A percentile compares a stretch with the other conserved stretches of the same genome.
These are phyloP conservation scores for Saposhnikovia divaricata DNA, from an alignment of 129 eudicot genomes.

Conservation along the genomic window DNA sequence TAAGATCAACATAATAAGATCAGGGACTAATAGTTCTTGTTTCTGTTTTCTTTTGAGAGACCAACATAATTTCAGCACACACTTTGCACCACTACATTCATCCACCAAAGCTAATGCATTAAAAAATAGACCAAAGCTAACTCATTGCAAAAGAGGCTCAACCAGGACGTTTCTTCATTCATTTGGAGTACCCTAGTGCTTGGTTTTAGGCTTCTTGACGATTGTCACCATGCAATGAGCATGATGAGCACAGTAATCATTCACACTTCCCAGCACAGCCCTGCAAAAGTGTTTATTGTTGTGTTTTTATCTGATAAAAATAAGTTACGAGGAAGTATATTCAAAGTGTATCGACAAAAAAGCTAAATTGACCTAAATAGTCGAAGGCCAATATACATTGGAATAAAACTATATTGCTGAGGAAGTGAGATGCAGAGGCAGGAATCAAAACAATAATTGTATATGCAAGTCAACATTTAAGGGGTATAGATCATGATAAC, in stretches of 20 bases:
- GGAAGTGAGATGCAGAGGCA: neutral
- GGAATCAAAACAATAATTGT: too few relatives aligned
- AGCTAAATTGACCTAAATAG: neutral
- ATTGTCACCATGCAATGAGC: constrained; percentile 91
- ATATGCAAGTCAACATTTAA: too few relatives aligned
- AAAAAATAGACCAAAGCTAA: neutral
- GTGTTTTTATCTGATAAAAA: neutral
- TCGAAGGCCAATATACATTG: too few relatives aligned
- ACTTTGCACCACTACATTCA: neutral
- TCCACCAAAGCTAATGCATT: neutral
- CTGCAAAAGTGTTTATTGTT: constrained; percentile 26
- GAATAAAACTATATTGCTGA: too few relatives aligned
- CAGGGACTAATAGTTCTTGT: too few relatives aligned
- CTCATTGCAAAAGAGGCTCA: neutral
- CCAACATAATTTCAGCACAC: neutral
- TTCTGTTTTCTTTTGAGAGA: neutral
- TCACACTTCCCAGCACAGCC: constrained; percentile 92
- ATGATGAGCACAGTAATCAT: constrained; percentile 86
- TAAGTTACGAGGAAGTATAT: neutral
- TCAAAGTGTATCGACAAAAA: neutral
- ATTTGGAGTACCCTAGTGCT: constrained; percentile 30
- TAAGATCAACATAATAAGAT: too few relatives aligned
- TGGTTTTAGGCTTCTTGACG: constrained; percentile 78
- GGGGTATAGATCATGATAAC: neutral
- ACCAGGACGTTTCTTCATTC: neutral